Percentiles rank a stretch among this genome's conserved stretches.
Conservation (phyloP, 257 asterid genomes). For the Hygrophila difformis region DNA sequence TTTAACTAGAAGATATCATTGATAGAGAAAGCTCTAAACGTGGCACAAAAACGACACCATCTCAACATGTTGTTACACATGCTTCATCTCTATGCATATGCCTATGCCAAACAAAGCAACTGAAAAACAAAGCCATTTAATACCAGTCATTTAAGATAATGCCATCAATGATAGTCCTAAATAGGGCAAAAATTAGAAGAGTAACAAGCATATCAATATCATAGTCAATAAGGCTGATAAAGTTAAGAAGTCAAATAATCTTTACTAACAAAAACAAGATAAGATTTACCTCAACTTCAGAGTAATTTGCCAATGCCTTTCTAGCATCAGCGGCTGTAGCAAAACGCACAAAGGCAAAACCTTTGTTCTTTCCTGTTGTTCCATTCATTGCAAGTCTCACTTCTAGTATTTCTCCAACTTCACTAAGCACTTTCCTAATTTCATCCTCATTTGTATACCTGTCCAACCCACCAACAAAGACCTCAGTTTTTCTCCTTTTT, state of each 20-base stretch:
- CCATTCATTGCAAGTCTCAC: conserved; percentile 42
- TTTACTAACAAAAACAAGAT: conserved; percentile 10
- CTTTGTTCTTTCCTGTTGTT: conserved; percentile 49
- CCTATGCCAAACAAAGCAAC: background rate
- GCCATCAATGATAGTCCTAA: conserved; percentile 5
- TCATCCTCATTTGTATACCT: conserved; percentile 45
- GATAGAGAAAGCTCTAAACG: too few relatives aligned
- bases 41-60: background rate
- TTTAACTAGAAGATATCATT: too few relatives aligned
- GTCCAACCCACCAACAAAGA: conserved; percentile 64
- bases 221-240: background rate
- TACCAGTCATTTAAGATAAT: background rate
- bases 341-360: conserved; percentile 60
- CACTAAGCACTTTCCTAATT: conserved; percentile 45
- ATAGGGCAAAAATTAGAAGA: conserved; percentile 5
- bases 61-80: background rate
- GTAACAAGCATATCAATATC: conserved; percentile 7
- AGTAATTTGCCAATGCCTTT: conserved; percentile 43
- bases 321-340: conserved; percentile 61
- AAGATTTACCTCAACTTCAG: conserved; percentile 49
- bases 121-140: background rate
- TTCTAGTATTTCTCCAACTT: conserved; percentile 36
- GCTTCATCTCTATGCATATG: background rate
- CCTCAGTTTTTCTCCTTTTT: conserved; percentile 47
- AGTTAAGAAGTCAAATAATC: too few relatives aligned